phyloP scores from a whole-genome alignment of 495 filamentous ascomycete genomes.

The Xylaria palmicola region DNA sequence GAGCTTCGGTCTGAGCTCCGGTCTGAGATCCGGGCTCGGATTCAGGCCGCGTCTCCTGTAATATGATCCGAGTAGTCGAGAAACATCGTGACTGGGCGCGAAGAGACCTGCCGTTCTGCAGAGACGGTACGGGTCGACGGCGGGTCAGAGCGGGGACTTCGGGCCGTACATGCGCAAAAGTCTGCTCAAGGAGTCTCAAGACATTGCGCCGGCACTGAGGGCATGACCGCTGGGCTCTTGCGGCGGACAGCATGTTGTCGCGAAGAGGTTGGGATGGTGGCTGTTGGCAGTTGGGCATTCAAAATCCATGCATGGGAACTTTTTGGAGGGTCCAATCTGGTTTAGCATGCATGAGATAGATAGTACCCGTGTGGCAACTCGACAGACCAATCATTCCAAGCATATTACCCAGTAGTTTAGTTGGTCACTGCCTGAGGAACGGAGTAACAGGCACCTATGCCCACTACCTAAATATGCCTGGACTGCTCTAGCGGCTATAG shows the following conservation, averaged over 20 bases:
- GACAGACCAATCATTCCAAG: too few species aligned
- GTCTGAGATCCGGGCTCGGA: neutral
- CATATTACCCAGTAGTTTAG: too few species aligned
- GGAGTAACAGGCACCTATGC: too few species aligned
- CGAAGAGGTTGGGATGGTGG: neutral
- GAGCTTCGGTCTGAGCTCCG: constrained; percentile 1
- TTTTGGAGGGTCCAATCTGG: too few species aligned
- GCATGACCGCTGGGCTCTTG: constrained; percentile 46
- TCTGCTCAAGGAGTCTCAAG: constrained; percentile 43
- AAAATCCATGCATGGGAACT: too few species aligned
- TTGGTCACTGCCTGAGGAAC: too few species aligned
- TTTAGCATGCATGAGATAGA: too few species aligned
- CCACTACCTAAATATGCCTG: too few species aligned
- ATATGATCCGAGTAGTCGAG: constrained; percentile 32
- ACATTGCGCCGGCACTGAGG: constrained; percentile 50
- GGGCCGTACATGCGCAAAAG: constrained; percentile 26
- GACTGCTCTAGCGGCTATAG: too few species aligned
- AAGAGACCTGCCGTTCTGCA: constrained; percentile 17
- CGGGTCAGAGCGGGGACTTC: constrained; percentile 15
- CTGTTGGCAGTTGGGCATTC: neutral
- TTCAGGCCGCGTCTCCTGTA: constrained; percentile 22
- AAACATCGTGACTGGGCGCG: constrained; percentile 34
- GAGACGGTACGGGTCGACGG: neutral
- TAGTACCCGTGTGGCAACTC: too few species aligned
- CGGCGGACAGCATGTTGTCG: constrained; percentile 45